Conservation (phyloP, 2,329 filamentous ascomycete species). For the Uncinocarpus reesii region DNA sequence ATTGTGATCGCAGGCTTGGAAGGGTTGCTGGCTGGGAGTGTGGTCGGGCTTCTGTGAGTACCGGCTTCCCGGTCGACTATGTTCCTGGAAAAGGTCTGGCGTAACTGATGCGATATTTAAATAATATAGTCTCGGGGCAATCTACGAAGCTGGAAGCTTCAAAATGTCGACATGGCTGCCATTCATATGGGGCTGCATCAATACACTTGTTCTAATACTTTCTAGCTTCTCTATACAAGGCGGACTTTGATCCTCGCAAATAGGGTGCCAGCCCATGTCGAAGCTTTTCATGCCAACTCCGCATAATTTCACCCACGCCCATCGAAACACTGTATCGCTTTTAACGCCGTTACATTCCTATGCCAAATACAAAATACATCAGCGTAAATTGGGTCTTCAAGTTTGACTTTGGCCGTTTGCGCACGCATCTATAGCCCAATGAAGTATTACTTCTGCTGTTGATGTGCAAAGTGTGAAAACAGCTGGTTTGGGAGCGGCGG, state of each 20-base stretch:
- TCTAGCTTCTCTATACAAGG: constrained; percentile 91
- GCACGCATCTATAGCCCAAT: too few relatives aligned
- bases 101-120: neutral
- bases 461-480: constrained; percentile 11
- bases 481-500: constrained; percentile 9
- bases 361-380: neutral
- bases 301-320: neutral
- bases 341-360: neutral
- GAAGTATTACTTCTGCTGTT: constrained; percentile 7
- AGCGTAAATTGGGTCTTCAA: neutral
- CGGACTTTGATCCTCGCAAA: constrained; percentile 48
- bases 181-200: constrained; percentile 77
- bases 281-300: neutral
- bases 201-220: constrained; percentile 68
- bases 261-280: neutral
- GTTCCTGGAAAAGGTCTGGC: too few relatives aligned
- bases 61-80: too few relatives aligned
- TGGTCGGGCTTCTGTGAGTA: constrained; percentile 44
- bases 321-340: neutral
- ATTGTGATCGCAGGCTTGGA: constrained; percentile 61
- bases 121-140: constrained; percentile 55
- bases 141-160: constrained; percentile 74
- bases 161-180: constrained; percentile 93
- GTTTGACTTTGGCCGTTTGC: constrained; percentile 6
- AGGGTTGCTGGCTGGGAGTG: constrained; percentile 66